These are phyloP conservation scores for Amanita pseudoporphyria DNA, from an alignment of 768 basidiomycete genomes.

Conservation along the genomic window DNA sequence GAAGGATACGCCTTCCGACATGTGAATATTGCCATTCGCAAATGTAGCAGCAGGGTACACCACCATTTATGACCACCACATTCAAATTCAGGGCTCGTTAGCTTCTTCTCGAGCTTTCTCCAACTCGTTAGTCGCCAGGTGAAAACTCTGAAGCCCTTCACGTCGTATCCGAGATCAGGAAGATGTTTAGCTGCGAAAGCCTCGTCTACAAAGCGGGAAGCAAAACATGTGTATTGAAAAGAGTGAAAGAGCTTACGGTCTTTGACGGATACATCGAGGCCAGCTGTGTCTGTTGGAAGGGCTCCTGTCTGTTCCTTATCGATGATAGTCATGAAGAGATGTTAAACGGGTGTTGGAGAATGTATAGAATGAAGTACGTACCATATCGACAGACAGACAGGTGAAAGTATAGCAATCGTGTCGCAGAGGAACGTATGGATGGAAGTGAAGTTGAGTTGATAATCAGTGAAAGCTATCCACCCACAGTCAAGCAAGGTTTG, in stretches of 20 bases:
- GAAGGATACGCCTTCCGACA: conserved; percentile 76
- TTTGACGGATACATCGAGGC: conserved; percentile 71
- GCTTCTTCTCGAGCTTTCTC: conserved; percentile 93
- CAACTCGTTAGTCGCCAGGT: conserved; percentile 81
- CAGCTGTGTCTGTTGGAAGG: conserved; percentile 77
- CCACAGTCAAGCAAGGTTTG: too few species aligned
- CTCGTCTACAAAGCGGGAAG: conserved; percentile 55
- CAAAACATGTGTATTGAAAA: conserved; percentile 13
- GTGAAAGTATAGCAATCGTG: too few species aligned
- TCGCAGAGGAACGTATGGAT: too few species aligned
- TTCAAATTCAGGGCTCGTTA: conserved; percentile 90
- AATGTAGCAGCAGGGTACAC: conserved; percentile 15
- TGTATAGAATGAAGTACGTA: conserved; percentile 4
- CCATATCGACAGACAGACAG: conserved; percentile 15
- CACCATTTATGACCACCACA: conserved; percentile 98
- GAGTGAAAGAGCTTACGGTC: conserved; percentile 53
- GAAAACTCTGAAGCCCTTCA: conserved; percentile 91
- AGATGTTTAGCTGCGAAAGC: conserved; percentile 94
- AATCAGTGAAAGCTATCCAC: too few species aligned
- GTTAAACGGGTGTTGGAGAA: conserved; percentile 2
- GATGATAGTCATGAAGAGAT: conserved; percentile 48
- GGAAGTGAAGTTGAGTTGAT: too few species aligned
- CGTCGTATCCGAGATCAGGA: conserved; percentile 95
- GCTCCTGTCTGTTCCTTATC: conserved; percentile 78
- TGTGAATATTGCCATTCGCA: background rate